Conservation (phyloP, 768 basidiomycete species). For the Tylopilus cervinicoccineus region DNA sequence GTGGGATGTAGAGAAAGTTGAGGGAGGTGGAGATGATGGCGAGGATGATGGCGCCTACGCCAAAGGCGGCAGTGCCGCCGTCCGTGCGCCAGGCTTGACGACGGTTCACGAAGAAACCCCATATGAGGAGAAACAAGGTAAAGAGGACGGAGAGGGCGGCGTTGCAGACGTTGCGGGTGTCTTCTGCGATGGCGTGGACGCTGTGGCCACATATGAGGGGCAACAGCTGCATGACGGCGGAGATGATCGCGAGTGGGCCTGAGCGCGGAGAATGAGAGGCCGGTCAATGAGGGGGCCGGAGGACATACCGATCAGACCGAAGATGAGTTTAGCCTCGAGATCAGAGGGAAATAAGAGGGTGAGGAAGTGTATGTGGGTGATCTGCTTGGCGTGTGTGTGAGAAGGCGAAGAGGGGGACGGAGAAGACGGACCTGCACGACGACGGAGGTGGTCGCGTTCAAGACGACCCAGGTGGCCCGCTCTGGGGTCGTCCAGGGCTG, state of each 20-base stretch:
- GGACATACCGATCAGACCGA: constrained; percentile 68
- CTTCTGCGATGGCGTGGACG: constrained; percentile 57
- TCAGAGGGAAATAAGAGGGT: constrained; percentile 91
- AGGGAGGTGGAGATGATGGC: constrained; percentile 80
- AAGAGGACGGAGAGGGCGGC: constrained; percentile 95
- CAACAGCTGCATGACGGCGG: constrained; percentile 81
- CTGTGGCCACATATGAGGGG: constrained; percentile 43
- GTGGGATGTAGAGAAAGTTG: constrained; percentile 84
- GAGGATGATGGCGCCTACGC: constrained; percentile 76
- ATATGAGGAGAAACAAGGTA: constrained; percentile 82
- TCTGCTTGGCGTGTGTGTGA: constrained; percentile 40
- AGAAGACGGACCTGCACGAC: constrained; percentile 69
- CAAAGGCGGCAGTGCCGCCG: constrained; percentile 94
- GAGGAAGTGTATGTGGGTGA: constrained; percentile 96
- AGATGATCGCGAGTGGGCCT: constrained; percentile 83
- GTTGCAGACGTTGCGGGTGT: constrained; percentile 91
- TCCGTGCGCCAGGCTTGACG: constrained; percentile 93
- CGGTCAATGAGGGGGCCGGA: background rate
- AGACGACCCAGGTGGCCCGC: constrained; percentile 75
- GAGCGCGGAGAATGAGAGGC: background rate
- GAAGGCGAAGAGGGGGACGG: background rate
- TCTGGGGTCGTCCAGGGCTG: constrained; percentile 58
- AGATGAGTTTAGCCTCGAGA: constrained; percentile 83
- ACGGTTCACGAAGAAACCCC: constrained; percentile 90
- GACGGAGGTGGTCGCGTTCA: constrained; percentile 82